phyloP scores from a whole-genome alignment of 1,139 yeast species.

The Suzukiozyma palmioleophila region DNA sequence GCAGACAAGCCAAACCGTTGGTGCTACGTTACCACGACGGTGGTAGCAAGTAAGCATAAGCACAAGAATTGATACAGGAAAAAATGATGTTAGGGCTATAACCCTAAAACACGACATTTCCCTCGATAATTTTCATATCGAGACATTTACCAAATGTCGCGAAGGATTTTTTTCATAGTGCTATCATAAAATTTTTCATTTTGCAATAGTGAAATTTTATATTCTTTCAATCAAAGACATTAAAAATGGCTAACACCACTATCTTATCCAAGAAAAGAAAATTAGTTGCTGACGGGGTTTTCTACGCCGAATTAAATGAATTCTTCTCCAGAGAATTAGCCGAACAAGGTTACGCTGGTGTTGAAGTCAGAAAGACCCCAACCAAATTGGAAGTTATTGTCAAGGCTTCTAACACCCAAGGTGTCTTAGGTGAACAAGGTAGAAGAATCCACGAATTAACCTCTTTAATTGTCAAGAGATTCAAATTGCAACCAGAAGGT shows the following conservation, averaged over 20 bases:
- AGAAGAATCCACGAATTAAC: conserved; percentile 99
- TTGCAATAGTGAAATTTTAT: background rate
- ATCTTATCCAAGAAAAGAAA: conserved; percentile 82
- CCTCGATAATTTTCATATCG: background rate
- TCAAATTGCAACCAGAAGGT: conserved; percentile 92
- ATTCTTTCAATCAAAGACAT: conserved; percentile 5
- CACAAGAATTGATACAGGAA: too few species aligned
- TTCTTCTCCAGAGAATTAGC: conserved; percentile 99
- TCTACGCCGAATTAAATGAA: conserved; percentile 99
- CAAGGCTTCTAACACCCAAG: conserved; percentile 99
- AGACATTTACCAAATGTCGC: conserved; percentile 3
- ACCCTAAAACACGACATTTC: background rate
- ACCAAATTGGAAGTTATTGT: conserved; percentile 96
- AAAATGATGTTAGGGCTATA: background rate
- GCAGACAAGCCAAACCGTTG: too few species aligned
- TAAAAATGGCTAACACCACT: conserved; percentile 37
- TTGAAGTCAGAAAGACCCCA: conserved; percentile 98
- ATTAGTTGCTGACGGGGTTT: conserved; percentile 99
- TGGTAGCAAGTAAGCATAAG: too few species aligned
- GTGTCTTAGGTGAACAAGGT: conserved; percentile 99
- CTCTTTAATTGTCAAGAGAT: conserved; percentile 97
- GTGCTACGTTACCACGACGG: too few species aligned
- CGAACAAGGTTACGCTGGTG: conserved; percentile 99
- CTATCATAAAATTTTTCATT: background rate
- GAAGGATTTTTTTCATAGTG: background rate